Evolutionary conservation across 208 protist species (phyloP).

Genomic region (Acanthamoeba royreba): DNA sequence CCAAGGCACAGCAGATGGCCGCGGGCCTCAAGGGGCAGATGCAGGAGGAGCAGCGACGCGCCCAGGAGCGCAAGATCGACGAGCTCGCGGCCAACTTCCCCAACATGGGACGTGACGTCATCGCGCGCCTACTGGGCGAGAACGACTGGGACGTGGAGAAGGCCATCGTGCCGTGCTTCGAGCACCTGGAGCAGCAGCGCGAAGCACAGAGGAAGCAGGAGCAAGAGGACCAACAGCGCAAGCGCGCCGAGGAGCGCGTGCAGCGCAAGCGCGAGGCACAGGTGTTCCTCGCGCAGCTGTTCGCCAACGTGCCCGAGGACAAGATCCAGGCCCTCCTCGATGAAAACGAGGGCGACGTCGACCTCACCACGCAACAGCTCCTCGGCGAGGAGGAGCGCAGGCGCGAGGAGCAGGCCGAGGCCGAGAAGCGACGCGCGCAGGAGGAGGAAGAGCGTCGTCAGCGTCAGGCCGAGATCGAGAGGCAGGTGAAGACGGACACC

Average conservation of each 20-base stretch:
- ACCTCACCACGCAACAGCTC: neutral
- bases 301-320: conserved; percentile 8
- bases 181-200: neutral
- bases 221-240: neutral
- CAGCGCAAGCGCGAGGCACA: neutral
- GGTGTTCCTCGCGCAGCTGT: neutral
- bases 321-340: conserved; percentile 9
- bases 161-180: conserved; percentile 8
- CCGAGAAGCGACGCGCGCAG: neutral
- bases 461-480: neutral
- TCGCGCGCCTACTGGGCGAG: neutral
- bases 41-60: neutral
- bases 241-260: neutral
- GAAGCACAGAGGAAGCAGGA: neutral
- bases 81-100: neutral
- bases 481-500: neutral
- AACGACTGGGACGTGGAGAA: conserved; percentile 36
- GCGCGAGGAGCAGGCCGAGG: neutral
- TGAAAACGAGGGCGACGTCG: conserved; percentile 30
- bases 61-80: neutral
- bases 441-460: neutral
- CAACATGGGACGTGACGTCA: neutral
- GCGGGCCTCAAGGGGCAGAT: too few species aligned
- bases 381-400: neutral
- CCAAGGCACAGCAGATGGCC: too few species aligned